Conservation (phyloP, 2,329 filamentous ascomycete genomes). For the Alternaria rosae region DNA sequence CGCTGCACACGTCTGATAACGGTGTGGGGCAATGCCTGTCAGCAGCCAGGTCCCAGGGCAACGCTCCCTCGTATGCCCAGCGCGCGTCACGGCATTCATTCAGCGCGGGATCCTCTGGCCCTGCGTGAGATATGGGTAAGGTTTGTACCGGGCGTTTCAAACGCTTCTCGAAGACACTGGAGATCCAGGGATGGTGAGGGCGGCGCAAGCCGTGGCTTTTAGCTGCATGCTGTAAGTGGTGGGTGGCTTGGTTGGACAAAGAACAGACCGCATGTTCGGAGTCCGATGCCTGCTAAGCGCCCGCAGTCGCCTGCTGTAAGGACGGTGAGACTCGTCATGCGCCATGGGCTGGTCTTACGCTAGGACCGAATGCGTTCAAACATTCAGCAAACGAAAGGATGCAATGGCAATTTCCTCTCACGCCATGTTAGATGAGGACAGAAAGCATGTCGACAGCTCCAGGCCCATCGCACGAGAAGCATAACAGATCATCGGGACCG, state of each 20-base stretch:
- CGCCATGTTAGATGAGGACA: constrained; percentile 3
- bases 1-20: constrained; percentile 13
- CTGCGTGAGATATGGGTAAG: constrained; percentile 2
- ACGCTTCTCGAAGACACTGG: constrained; percentile 35
- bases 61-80: constrained; percentile 3
- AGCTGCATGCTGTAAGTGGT: constrained; percentile 12
- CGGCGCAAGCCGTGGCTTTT: constrained; percentile 16
- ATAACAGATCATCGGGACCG: constrained; percentile 19
- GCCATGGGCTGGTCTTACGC: constrained; percentile 15
- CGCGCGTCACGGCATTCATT: constrained; percentile 4
- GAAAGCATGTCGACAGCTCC: constrained; percentile 1
- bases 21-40: constrained; percentile 23
- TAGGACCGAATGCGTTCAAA: constrained; percentile 10
- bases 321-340: constrained; percentile 33
- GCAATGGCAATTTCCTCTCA: constrained; percentile 17
- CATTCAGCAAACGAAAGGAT: constrained; percentile 13
- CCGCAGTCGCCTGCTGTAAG: constrained; percentile 15
- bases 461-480: constrained; percentile 1
- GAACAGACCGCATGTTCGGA: constrained; percentile 31
- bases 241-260: constrained; percentile 7
- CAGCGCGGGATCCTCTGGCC: background rate
- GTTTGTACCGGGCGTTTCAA: constrained; percentile 29
- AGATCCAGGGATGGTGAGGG: constrained; percentile 15
- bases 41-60: constrained; percentile 15
- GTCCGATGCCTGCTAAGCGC: constrained; percentile 39